Percentiles rank a stretch among this genome's conserved stretches.
Evolutionary conservation across 345 rosid genomes (phyloP).

Genomic region (Moringa oleifera): DNA sequence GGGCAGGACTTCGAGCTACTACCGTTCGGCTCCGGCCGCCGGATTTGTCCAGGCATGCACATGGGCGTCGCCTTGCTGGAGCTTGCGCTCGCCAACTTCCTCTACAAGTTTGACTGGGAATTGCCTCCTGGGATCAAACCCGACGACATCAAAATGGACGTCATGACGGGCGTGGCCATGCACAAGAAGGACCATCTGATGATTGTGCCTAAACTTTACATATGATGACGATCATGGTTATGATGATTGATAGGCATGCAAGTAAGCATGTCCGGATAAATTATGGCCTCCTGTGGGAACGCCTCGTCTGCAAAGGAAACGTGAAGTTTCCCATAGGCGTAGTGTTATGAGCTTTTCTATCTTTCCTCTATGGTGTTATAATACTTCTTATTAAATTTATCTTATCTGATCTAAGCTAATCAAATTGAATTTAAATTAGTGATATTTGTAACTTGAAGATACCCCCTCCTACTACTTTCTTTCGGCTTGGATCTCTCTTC

Average conservation of each 20-base stretch:
- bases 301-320: too few relatives aligned
- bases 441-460: too few relatives aligned
- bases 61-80: constrained; percentile 28
- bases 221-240: neutral
- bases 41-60: constrained; percentile 35
- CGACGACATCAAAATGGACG: constrained; percentile 28
- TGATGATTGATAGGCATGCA: neutral
- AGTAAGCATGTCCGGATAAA: too few relatives aligned
- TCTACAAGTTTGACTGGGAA: constrained; percentile 22
- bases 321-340: too few relatives aligned
- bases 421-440: too few relatives aligned
- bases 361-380: too few relatives aligned
- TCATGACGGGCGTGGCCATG: constrained; percentile 26
- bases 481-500: too few relatives aligned
- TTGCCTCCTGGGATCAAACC: constrained; percentile 24
- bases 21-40: constrained; percentile 34
- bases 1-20: constrained; percentile 33
- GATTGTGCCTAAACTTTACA: constrained; percentile 19
- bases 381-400: too few relatives aligned
- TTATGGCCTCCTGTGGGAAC: too few relatives aligned
- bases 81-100: constrained; percentile 28
- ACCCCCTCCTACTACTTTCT: too few relatives aligned
- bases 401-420: too few relatives aligned
- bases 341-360: too few relatives aligned
- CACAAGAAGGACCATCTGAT: constrained; percentile 26